These are phyloP conservation scores for Vicia sativa DNA, from an alignment of 306 rosid species.

Conservation along the genomic window DNA sequence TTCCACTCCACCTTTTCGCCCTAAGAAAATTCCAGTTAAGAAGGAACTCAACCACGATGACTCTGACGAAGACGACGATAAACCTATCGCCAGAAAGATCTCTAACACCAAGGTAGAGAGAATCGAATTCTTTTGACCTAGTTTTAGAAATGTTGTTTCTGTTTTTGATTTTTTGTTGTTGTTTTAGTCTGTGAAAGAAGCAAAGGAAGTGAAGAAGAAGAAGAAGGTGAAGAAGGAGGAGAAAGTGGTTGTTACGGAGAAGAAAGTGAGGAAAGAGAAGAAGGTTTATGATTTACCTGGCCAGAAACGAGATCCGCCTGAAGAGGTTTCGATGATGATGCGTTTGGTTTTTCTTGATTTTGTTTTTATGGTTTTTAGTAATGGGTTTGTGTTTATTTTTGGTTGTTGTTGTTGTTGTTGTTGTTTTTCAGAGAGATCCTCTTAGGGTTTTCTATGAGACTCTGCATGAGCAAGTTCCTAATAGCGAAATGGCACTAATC, in stretches of 20 bases:
- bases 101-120: conserved; percentile 46
- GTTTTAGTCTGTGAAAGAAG: conserved; percentile 45
- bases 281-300: conserved; percentile 88
- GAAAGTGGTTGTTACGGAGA: conserved; percentile 31
- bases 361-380: conserved; percentile 20
- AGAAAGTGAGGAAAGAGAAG: conserved; percentile 55
- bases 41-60: conserved; percentile 45
- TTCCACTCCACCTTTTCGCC: conserved; percentile 36
- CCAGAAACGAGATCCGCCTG: conserved; percentile 89
- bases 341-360: not conserved
- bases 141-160: conserved; percentile 1
- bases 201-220: conserved; percentile 53
- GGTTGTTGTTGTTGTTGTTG: no score
- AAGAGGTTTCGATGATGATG: conserved; percentile 50
- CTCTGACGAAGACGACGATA: conserved; percentile 43
- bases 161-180: conserved; percentile 1
- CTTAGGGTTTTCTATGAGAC: conserved; percentile 77
- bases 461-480: conserved; percentile 57
- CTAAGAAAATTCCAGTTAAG: conserved; percentile 34
- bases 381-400: no score
- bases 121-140: not conserved
- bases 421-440: conserved; percentile 75
- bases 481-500: conserved; percentile 81
- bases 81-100: conserved; percentile 39
- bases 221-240: conserved; percentile 42